Evolutionary conservation across 305 asterid genomes (phyloP), one percentile per base, ranked within the genome.

Genomic region (Fraxinus albicans): DNA sequence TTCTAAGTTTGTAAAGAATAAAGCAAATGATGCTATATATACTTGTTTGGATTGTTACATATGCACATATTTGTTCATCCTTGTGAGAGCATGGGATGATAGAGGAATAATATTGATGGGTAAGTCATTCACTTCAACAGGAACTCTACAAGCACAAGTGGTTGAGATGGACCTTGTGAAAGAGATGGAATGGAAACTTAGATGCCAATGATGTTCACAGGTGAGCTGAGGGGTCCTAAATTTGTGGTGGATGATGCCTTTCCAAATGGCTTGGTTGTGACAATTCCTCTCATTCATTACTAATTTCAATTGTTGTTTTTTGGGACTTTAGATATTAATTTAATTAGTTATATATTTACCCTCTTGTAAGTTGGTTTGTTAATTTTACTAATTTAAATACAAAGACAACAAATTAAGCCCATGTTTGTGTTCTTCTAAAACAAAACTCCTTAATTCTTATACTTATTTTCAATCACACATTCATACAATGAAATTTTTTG

Each of bases 101-200:
- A 63, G 70, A 40, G 21, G 13, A 6, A 77, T 29, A 40, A 25
- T 25, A 21, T 75, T 31, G 63, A 78, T 73, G 72, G 82, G 53
- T 15, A 76, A 75, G 36, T 82, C 81, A 77, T 74, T 79, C 77
- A 31, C 23, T 79, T 80, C 31, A 23, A 78, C 17, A 74, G 78
- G 80, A 82, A 80, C 58, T 84, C 82, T 82, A 79, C n/a, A 42
- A 58, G 34, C 60, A 73, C 63, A 38, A 79, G 83, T 82, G 85
- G 87, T 83, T 85, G 83, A 74, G 65, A 79, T 84, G 90, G 86
- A 34, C 86, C 86, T 73, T 77, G 13, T 84, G 86, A 84, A 67
- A 65, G 80, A 79, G 84, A 69, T 72, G 77, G 60, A 67, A 69
- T 80, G 19, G 35, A 76, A 84, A 67, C 40, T 47, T 40, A 81